phyloP scores from a whole-genome alignment of 306 rosid species.

The Acacia crassicarpa region DNA sequence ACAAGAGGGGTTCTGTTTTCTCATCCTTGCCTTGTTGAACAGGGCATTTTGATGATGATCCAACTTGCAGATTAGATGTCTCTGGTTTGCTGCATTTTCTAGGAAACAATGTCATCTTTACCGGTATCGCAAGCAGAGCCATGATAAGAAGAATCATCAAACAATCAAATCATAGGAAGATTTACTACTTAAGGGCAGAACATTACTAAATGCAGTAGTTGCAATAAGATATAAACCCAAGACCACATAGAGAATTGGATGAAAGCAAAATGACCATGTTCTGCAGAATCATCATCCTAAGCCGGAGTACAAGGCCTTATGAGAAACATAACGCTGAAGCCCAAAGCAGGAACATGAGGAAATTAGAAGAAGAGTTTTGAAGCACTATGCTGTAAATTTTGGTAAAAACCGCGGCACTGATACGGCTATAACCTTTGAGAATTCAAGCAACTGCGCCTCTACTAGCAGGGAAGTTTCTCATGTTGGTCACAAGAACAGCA shows the following conservation, averaged over 20 bases:
- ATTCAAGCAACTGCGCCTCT: slow-evolving; percentile 73
- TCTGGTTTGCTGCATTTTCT: slow-evolving; percentile 30
- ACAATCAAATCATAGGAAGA: slow-evolving; percentile 47
- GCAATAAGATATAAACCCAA: slow-evolving; percentile 67
- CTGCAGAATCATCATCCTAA: slow-evolving; percentile 50
- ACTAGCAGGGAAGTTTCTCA: slow-evolving; percentile 77
- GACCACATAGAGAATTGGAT: slow-evolving; percentile 52
- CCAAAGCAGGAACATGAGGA: slow-evolving; percentile 59
- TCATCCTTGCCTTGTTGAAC: slow-evolving; percentile 37
- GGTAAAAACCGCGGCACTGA: slow-evolving; percentile 76
- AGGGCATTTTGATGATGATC: slow-evolving; percentile 50
- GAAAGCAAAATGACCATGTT: slow-evolving; percentile 56
- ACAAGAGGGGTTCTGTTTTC: slow-evolving; percentile 50
- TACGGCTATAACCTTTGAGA: slow-evolving; percentile 76
- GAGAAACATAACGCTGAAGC: slow-evolving; percentile 70
- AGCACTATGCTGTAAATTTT: slow-evolving; percentile 67
- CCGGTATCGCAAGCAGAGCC: slow-evolving; percentile 75
- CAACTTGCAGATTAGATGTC: slow-evolving; percentile 27
- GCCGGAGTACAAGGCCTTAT: slow-evolving; percentile 78
- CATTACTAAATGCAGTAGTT: slow-evolving; percentile 55
- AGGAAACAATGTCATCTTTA: slow-evolving; percentile 74
- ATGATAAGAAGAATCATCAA: slow-evolving; percentile 68
- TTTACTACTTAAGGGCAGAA: slow-evolving; percentile 25
- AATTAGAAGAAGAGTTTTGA: slow-evolving; percentile 51
- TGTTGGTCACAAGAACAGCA: slow-evolving; percentile 76